Percentiles rank a stretch among this genome's conserved stretches.
These are phyloP conservation scores for Ophiostoma fasciatum DNA, from an alignment of 2,329 filamentous ascomycete genomes.

Conservation along the genomic window DNA sequence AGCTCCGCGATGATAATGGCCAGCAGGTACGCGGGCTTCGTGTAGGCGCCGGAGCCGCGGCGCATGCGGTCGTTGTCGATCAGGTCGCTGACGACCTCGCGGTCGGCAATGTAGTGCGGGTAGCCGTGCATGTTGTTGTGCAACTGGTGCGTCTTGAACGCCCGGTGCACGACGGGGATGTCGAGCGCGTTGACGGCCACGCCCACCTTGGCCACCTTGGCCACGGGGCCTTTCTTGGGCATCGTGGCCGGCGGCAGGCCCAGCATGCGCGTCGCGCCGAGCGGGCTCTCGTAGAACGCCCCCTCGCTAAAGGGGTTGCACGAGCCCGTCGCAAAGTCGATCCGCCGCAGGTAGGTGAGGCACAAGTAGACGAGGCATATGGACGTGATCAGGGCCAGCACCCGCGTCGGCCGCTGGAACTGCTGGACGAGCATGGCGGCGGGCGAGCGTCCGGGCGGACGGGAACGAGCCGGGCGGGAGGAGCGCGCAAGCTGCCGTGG, in stretches of 20 bases:
- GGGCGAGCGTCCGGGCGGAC: too few relatives aligned
- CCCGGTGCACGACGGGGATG: conserved; percentile 16
- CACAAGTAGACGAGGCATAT: conserved; percentile 9
- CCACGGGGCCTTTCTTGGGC: conserved; percentile 2
- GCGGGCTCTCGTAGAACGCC: conserved; percentile 1
- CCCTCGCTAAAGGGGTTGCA: conserved; percentile 3
- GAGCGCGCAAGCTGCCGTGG: too few relatives aligned
- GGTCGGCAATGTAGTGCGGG: conserved; percentile 19
- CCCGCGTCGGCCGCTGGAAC: conserved; percentile 12
- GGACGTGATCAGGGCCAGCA: conserved; percentile 8
- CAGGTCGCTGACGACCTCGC: conserved; percentile 18
- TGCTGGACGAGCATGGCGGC: conserved; percentile 10
- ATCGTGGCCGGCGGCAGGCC: conserved; percentile 1
- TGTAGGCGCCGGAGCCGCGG: conserved; percentile 19
- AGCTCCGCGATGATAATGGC: conserved; percentile 23
- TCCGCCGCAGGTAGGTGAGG: conserved; percentile 9
- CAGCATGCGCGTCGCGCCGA: conserved; percentile 6
- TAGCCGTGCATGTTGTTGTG: conserved; percentile 22
- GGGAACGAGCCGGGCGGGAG: too few relatives aligned
- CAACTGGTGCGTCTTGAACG: conserved; percentile 19
- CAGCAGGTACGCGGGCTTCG: conserved; percentile 24
- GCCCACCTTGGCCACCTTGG: conserved; percentile 14
- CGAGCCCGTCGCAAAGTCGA: conserved; percentile 6
- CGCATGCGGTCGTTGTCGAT: conserved; percentile 15
- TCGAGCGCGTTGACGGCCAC: conserved; percentile 17